Evolutionary conservation across 176 grass and related monocot genomes (phyloP).

Genomic region (Cymbopogon citratus): DNA sequence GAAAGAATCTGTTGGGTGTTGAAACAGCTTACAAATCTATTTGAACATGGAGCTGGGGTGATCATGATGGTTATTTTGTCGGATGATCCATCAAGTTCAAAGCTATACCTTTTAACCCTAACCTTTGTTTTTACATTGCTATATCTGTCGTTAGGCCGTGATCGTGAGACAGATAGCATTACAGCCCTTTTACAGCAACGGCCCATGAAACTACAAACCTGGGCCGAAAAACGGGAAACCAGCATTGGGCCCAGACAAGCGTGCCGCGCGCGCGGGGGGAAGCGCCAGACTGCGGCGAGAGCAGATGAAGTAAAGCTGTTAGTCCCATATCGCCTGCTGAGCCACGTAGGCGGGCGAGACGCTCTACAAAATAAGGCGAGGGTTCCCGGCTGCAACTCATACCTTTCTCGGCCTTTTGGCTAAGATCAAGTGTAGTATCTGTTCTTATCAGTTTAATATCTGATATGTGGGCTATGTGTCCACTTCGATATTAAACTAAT

Average conservation of each 20-base stretch:
- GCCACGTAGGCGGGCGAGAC: too few relatives aligned
- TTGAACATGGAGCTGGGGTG: not conserved
- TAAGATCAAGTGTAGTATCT: not conserved
- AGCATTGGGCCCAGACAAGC: not conserved
- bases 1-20: not conserved
- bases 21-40: not conserved
- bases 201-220: not conserved
- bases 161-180: too few relatives aligned
- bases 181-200: not conserved
- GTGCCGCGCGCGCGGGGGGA: not conserved
- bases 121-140: too few relatives aligned
- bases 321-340: too few relatives aligned
- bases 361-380: too few relatives aligned
- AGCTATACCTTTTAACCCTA: too few relatives aligned
- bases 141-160: too few relatives aligned
- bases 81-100: too few relatives aligned
- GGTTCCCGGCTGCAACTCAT: not conserved
- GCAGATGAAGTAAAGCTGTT: too few relatives aligned
- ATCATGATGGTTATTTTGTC: slow-evolving; percentile 2
- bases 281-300: too few relatives aligned
- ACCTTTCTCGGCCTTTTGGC: not conserved
- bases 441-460: too few relatives aligned
- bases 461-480: too few relatives aligned
- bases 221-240: not conserved
- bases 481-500: slow-evolving; percentile 19